phyloP scores from a whole-genome alignment of 345 rosid species.

The Hirschfeldia incana region DNA sequence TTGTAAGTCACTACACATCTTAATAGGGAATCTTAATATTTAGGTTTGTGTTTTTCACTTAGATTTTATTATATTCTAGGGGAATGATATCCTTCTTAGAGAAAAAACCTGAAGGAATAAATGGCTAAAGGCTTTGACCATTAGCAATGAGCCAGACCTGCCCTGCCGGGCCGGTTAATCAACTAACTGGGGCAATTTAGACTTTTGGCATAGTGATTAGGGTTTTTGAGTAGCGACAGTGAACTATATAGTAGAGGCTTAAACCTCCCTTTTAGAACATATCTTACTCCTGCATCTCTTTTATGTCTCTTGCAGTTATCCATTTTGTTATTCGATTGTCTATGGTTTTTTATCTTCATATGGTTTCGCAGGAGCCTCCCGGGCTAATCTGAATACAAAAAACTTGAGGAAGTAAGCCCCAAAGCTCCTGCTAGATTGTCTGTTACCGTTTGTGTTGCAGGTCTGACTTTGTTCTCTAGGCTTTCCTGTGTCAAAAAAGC shows the following conservation, averaged over 20 bases:
- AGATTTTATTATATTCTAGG: neutral
- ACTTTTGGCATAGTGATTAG: neutral
- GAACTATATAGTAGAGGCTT: neutral
- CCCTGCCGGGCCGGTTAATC: neutral
- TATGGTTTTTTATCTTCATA: neutral
- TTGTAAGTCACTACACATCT: slow-evolving; percentile 6
- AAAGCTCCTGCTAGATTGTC: slow-evolving; percentile 38
- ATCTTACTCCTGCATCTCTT: neutral
- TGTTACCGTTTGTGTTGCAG: slow-evolving; percentile 73
- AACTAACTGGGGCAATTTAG: neutral
- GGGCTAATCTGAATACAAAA: slow-evolving; percentile 51
- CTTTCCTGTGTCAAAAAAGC: slow-evolving; percentile 36
- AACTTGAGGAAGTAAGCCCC: slow-evolving; percentile 35
- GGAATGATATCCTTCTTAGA: neutral
- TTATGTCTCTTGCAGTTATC: neutral
- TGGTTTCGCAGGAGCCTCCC: slow-evolving; percentile 48
- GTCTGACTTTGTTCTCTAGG: slow-evolving; percentile 33
- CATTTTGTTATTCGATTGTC: neutral
- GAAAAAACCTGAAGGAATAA: too few relatives aligned
- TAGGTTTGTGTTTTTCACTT: neutral
- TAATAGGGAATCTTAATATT: neutral
- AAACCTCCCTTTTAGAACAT: neutral
- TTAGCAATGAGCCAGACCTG: neutral
- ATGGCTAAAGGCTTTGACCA: neutral
- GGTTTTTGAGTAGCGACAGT: slow-evolving; percentile 16